These are phyloP conservation scores for Aspergillus steynii DNA, from an alignment of 495 filamentous ascomycete genomes.

Conservation along the genomic window DNA sequence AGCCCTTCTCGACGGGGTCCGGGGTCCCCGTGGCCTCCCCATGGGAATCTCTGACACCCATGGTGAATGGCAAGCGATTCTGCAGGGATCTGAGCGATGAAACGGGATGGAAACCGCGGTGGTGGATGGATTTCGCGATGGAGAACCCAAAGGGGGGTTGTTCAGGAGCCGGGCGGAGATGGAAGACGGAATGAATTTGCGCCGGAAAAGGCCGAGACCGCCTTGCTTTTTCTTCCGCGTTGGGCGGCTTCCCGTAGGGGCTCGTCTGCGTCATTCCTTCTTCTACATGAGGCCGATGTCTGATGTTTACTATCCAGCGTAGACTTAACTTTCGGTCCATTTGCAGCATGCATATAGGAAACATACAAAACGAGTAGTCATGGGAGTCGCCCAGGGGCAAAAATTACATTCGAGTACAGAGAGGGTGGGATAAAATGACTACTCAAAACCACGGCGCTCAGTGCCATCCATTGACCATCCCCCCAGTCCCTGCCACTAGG, in stretches of 20 bases:
- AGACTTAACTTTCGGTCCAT: neutral
- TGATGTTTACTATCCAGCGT: neutral
- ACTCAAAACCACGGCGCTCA: slow-evolving; percentile 16
- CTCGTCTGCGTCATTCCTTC: neutral
- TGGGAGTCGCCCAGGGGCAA: neutral
- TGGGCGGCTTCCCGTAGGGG: neutral
- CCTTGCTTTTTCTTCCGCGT: neutral
- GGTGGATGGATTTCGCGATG: slow-evolving; percentile 27
- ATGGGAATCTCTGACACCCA: slow-evolving; percentile 49
- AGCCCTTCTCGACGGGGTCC: slow-evolving; percentile 70
- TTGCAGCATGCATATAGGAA: neutral
- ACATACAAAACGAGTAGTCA: neutral
- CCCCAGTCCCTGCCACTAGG: slow-evolving; percentile 44
- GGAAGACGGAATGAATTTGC: neutral
- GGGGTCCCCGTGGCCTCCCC: slow-evolving; percentile 56
- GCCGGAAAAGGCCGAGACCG: neutral
- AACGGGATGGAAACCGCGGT: slow-evolving; percentile 28
- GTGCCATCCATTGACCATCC: slow-evolving; percentile 47
- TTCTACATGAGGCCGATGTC: neutral
- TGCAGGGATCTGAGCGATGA: slow-evolving; percentile 4
- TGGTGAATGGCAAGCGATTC: slow-evolving; percentile 23
- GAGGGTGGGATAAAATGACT: too few species aligned
- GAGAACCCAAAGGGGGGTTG: slow-evolving; percentile 6
- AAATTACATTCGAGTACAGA: neutral
- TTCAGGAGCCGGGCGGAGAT: neutral